Evolutionary conservation across 768 basidiomycete genomes (phyloP).

Genomic region (Tylopilus intermedius): DNA sequence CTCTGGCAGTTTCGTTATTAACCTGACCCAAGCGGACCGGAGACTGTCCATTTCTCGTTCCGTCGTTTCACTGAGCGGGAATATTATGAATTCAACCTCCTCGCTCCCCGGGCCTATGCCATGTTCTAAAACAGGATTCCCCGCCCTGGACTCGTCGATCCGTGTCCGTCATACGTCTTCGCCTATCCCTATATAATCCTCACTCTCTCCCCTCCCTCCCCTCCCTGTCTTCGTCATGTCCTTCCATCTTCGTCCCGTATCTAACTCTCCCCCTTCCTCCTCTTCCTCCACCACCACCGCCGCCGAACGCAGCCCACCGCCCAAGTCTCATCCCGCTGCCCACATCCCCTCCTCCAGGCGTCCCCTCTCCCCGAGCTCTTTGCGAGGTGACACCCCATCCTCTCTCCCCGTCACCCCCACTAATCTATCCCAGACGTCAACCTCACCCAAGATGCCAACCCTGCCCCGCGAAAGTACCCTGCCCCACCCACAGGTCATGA

Average conservation of each 20-base stretch:
- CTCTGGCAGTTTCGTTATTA: slow-evolving; percentile 18
- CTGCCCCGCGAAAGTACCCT: slow-evolving; percentile 56
- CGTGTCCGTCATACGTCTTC: slow-evolving; percentile 16
- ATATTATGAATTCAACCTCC: not conserved
- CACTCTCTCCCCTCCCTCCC: slow-evolving; percentile 7
- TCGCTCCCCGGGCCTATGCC: not conserved
- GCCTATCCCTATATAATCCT: slow-evolving; percentile 21
- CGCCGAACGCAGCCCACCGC: slow-evolving; percentile 37
- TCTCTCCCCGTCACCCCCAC: slow-evolving; percentile 1
- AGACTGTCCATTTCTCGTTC: slow-evolving; percentile 19
- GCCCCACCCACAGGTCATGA: slow-evolving; percentile 78
- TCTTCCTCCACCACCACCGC: slow-evolving; percentile 46
- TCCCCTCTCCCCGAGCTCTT: slow-evolving; percentile 58
- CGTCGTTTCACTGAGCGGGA: slow-evolving; percentile 6
- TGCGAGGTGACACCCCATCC: slow-evolving; percentile 43
- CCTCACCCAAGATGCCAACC: slow-evolving; percentile 48
- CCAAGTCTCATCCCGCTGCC: slow-evolving; percentile 16
- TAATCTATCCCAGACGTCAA: slow-evolving; percentile 52
- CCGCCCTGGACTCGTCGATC: slow-evolving; percentile 22
- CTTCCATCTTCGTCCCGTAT: slow-evolving; percentile 58
- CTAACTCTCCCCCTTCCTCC: slow-evolving; percentile 53
- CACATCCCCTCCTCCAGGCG: slow-evolving; percentile 38
- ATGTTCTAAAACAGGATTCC: slow-evolving; percentile 10
- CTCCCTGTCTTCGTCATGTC: slow-evolving; percentile 24
- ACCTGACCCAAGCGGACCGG: slow-evolving; percentile 16